Base-by-base conservation (phyloP, 2,329 filamentous ascomycete genomes). In the Fusarium coicis region DNA sequence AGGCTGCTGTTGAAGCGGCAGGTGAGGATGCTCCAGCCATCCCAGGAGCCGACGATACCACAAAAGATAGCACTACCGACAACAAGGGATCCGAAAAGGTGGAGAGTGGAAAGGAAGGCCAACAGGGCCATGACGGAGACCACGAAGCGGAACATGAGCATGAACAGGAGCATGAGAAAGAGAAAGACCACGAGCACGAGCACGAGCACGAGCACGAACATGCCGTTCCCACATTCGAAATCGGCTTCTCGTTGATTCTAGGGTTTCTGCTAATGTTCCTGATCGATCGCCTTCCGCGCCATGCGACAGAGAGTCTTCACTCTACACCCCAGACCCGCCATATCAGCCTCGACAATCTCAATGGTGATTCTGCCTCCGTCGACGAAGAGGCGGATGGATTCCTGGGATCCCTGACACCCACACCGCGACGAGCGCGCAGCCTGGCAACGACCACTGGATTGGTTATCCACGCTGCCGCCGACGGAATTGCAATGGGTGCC, bases 191-290 rank as follows among this genome's bases (percentile, higher is more conserved):
- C 57, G 77, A 82, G 55, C 81, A 86, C 42, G 79, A 82, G 55
- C 81, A 86, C 42, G 79, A 83, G 28, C 74, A 86, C 43, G 79
- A 83, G 28, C 74, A 79, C 14, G 72, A 65, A 15, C 77, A 80
- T 50, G 49, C 67, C 49, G 82, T 90, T 85, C 89, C 95, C 81
- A 86, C 89, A 0, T 90, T 92, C 73, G 96, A 93, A 83, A 93
- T 99, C 66, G 96, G 96, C 10, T 87, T 98, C 60, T 94, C 95
- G 4, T 86, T 99, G 57, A 90, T 97, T 62, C 85, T 93, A 21
- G 96, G 96, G 18, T 99, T 98, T 82, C 91, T 97, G 64, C 88
- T 98, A 73, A 99, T 99, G 96, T 98, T 97, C 80, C 88, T 99
- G 28, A 93, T 99, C 78, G 96, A 99, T 82, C 91, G 93, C 57